phyloP scores from a whole-genome alignment of 2,329 filamentous ascomycete genomes.

The Calonectria ilicicola region DNA sequence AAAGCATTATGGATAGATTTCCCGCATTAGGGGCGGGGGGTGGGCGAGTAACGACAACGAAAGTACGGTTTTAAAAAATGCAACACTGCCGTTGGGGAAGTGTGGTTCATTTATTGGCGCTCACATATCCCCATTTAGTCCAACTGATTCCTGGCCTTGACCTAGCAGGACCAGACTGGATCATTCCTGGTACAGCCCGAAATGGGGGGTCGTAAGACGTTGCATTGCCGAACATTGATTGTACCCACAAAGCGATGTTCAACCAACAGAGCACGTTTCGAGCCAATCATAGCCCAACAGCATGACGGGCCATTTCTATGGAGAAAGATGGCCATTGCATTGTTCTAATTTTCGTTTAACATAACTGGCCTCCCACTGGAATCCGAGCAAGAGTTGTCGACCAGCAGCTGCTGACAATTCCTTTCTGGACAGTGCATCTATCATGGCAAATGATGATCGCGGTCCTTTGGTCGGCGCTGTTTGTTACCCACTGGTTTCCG shows the following conservation, averaged over 20 bases:
- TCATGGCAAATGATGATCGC: conserved; percentile 46
- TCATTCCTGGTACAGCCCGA: no score
- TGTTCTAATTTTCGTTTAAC: neutral
- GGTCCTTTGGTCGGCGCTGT: conserved; percentile 50
- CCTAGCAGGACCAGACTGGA: neutral
- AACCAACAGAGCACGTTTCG: neutral
- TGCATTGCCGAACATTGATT: neutral
- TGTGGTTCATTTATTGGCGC: neutral
- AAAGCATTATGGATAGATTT: neutral
- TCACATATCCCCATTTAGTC: no score
- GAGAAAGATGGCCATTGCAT: neutral
- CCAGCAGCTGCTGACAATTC: neutral
- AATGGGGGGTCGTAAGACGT: neutral
- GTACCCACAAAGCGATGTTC: neutral
- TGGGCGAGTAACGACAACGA: neutral
- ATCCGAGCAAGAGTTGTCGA: neutral
- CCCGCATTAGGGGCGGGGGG: neutral
- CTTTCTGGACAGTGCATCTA: neutral
- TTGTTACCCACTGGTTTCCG: conserved; percentile 43
- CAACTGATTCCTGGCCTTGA: neutral
- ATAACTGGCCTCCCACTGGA: neutral
- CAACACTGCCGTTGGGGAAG: neutral
- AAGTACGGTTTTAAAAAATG: neutral
- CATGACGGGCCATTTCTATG: neutral
- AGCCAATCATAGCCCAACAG: neutral